Base-by-base conservation (phyloP, 257 asterid species). In the Jacaranda mimosifolia region DNA sequence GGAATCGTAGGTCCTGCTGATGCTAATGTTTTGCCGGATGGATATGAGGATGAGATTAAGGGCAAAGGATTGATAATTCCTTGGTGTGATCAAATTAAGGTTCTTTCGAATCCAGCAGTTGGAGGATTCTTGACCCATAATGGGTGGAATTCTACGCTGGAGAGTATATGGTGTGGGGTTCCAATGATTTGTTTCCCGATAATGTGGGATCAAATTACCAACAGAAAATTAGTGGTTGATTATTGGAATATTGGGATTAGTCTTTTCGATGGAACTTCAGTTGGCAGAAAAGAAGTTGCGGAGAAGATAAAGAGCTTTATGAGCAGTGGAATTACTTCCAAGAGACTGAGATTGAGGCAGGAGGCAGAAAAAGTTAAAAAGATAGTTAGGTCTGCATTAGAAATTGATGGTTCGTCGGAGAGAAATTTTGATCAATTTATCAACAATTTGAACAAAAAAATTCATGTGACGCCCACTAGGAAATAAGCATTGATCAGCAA, bases 81-180 rank as follows among this genome's bases (percentile, higher is more conserved):
- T 0, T 88, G 93, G 96, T 90, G 96, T 39, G 39, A 76, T 26
- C 91, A 90, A 68, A 84, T 68, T 49, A 79, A 49, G 13, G 89
- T 88, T 43, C 65, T 90, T 1, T 83, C 87, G 0, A 85, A 83
- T 45, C 89, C 83, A 0, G 86, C 85, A 0, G 26, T 84, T 3
- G 90, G 82, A 46, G 88, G 88, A 0, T 84, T 82, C 52, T 7
- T 86, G n/a, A 84, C 85, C 0, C 88, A 86, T 3, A 64, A 77
- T 21, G 88, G 88, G 9, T 86, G 90, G 85, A 86, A 84, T 46
- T 86, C 87, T 0, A 52, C 56, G 0, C 12, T 86, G 9, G 88
- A 86, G 46, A 84, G 85, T 9, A 42, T 82, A 26, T 84, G 88
- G 86, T 83, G 66, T 10, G 79, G 81, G 0, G 86, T 86, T 5